Base-by-base conservation (phyloP, 345 rosid species). In the Sonneratia alba region DNA sequence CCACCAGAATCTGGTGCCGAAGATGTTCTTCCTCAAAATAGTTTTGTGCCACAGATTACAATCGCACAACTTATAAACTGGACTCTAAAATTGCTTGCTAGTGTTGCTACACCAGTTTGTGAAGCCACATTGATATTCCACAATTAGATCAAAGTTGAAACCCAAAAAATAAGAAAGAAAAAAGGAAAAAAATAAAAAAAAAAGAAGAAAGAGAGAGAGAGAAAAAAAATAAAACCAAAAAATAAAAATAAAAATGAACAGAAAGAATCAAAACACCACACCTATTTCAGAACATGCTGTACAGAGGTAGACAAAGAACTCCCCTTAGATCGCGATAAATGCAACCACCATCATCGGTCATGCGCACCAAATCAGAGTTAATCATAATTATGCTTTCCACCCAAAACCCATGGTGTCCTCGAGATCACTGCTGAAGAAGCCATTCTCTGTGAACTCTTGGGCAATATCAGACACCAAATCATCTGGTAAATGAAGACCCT, bases 381-480 rank as follows among this genome's bases (percentile, higher is more conserved):
- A 71, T 71, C 74, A 64, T 69, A 66, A 85, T 80, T 83, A 42
- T 82, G 85, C 45, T 78, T 89, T 89, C 95, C 96, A 89, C n/a
- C 81, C 83, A 74, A 85, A 88, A 68, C 82, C 86, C 84, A 87
- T 82, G 77, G 45, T 42, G 45, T 84, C 91, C 19, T 87, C 97
- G 76, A 86, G 80, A 74, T 87, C 96, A 61, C 64, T 84, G 87
- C 83, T 85, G 82, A 91, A 90, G 75, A 86, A 84, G 11, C 85
- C 91, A 66, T 79, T 80, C 36, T 86, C 88, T 2, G 77, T 66
- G 77, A 94, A 87, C 76, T 85, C 95, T 24, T 83, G 82, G 65
- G 45, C 7, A 42, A 91, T 84, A 78, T 91, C 95, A 6, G 85
- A 80, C 67, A 83, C 84, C 53, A 87, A 72, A 62, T 90, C 98